Evolutionary conservation across 768 basidiomycete species (phyloP), one percentile per base, ranked within the genome.

Genomic region (Aureoboletus auriporus): DNA sequence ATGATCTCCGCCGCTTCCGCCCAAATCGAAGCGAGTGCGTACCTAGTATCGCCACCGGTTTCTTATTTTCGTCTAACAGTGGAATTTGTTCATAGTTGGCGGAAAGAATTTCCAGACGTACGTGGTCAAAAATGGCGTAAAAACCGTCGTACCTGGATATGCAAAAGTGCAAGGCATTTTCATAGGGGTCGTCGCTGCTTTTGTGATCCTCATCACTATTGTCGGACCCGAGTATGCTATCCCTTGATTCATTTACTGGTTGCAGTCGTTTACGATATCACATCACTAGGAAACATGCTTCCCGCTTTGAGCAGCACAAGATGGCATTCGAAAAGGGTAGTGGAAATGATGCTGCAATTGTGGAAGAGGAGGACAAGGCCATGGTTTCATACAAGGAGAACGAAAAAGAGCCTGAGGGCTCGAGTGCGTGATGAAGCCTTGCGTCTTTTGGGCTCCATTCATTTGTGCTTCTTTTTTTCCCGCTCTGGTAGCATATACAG

Each of bases 91-190:
- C 29, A 8, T 42, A 75, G 87, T 80, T 28, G 90, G 87, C 30
- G 84, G 79, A 16, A 73, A 75, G 27, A 68, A 83, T 48, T 67
- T 86, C 27, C 64, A 68, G 48, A 82, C 77, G 0, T 79, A 73
- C 5, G 64, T 83, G 35, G 58, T 70, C 8, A 20, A 51, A 39
- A 52, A 75, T 20, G 82, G 81, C 1, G 56, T 61, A 6, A 57
- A 60, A 0, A 71, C 63, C 3, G 53, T 58, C 20, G 79, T 83
- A 0, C 74, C 83, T 2, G 80, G 89, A 59, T 89, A 89, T 54
- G 86, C 84, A 3, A 82, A 61, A 20, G 88, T 89, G 5, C 88
- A 91, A 71, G 89, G 88, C 35, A 93, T 97, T 60, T 74, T 97
- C 33, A 84, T 96, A 39, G 93, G 93, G 8, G 75, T 78, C 23